phyloP scores from a whole-genome alignment of 257 asterid genomes.

The Nicotiana tabacum region DNA sequence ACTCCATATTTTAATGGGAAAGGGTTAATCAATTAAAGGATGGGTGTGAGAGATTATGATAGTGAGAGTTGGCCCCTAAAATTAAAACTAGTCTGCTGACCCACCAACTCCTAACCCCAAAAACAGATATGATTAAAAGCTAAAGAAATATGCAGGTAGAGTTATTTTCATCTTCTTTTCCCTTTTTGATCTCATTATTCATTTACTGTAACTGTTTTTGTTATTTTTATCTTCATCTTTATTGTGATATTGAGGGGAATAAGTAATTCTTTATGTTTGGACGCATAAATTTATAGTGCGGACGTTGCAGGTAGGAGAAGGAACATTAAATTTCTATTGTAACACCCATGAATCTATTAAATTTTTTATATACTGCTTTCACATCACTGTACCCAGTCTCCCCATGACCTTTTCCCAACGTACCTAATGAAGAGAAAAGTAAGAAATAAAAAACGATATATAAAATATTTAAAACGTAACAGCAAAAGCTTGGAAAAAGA shows the following conservation, averaged over 20 bases:
- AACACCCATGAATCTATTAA: slow-evolving; percentile 12
- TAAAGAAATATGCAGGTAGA: slow-evolving; percentile 34
- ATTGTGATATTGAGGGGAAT: background rate
- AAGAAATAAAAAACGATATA: background rate
- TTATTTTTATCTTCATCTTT: background rate
- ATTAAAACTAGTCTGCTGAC: slow-evolving; percentile 28
- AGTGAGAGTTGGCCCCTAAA: slow-evolving; percentile 14
- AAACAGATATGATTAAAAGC: slow-evolving; percentile 21
- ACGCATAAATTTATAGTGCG: background rate
- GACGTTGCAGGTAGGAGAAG: slow-evolving; percentile 16
- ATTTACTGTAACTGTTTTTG: background rate
- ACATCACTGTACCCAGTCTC: background rate
- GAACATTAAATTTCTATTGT: slow-evolving; percentile 14
- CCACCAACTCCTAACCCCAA: slow-evolving; percentile 29
- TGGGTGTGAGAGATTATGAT: background rate
- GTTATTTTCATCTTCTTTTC: slow-evolving; percentile 6
- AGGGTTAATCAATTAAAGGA: no score
- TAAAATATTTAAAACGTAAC: background rate
- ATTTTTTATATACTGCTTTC: slow-evolving; percentile 1
- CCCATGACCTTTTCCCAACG: background rate
- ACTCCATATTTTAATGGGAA: no score
- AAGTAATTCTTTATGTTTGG: background rate
- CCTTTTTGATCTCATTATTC: background rate
- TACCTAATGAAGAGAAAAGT: background rate
- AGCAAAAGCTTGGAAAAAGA: background rate